A percentile compares a stretch with the other conserved stretches of the same genome.
These are phyloP conservation scores for Solanum hybrid DNA, from an alignment of 305 asterid species.

Conservation along the genomic window DNA sequence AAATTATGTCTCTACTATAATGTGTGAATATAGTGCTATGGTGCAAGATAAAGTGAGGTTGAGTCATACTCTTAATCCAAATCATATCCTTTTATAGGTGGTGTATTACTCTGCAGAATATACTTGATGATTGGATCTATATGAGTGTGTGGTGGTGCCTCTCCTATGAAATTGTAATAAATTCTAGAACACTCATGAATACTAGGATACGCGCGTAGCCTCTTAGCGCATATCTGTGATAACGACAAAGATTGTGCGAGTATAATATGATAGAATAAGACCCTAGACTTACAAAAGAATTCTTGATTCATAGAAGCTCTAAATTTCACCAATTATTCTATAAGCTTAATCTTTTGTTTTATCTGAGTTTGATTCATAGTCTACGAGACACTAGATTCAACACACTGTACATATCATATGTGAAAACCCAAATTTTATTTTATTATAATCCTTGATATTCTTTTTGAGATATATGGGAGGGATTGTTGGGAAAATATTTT, in stretches of 20 bases:
- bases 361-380: neutral
- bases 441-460: neutral
- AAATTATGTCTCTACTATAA: neutral
- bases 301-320: neutral
- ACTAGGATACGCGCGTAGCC: neutral
- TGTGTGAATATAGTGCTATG: neutral
- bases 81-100: neutral
- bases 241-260: neutral
- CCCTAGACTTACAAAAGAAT: neutral
- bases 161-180: neutral
- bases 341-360: neutral
- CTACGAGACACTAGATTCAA: neutral
- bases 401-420: neutral
- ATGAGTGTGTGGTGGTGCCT: neutral
- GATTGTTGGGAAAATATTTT: neutral
- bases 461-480: neutral
- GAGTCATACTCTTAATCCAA: neutral
- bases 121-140: neutral
- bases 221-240: neutral
- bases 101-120: neutral
- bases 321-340: neutral
- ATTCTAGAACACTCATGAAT: neutral
- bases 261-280: neutral
- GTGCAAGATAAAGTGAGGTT: neutral
- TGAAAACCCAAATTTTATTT: neutral